Evolutionary conservation across 2,329 filamentous ascomycete genomes (phyloP).

Genomic region (Hansfordia pulvinata): DNA sequence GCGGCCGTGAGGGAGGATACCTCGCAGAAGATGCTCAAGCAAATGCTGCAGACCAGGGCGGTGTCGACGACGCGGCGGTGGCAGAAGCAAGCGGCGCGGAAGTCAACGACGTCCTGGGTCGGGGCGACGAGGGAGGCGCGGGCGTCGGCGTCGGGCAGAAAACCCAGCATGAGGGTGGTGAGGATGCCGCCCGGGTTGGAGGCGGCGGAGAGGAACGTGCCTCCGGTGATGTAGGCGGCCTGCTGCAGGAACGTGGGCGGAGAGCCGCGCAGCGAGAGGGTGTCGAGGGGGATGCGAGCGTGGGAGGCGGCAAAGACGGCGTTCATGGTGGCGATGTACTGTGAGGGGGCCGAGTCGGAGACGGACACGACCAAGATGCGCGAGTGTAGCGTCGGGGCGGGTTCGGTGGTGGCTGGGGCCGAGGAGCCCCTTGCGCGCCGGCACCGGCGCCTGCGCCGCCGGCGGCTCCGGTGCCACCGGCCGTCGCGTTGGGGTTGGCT

Average conservation of each 20-base stretch:
- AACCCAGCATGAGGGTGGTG: conserved; percentile 90
- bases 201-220: conserved; percentile 36
- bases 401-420: conserved; percentile 15
- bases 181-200: conserved; percentile 57
- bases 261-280: conserved; percentile 72
- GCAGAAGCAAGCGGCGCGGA: conserved; percentile 96
- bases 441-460: conserved; percentile 13
- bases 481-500: conserved; percentile 16
- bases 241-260: conserved; percentile 90
- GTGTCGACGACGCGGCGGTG: conserved; percentile 83
- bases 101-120: conserved; percentile 79
- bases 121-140: conserved; percentile 58
- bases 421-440: conserved; percentile 19
- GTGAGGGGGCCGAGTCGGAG: conserved; percentile 68
- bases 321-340: conserved; percentile 99
- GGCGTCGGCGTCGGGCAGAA: conserved; percentile 52
- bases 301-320: conserved; percentile 90
- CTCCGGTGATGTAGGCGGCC: conserved; percentile 52
- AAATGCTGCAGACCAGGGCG: conserved; percentile 93
- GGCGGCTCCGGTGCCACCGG: conserved; percentile 10
- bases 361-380: conserved; percentile 86
- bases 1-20: no score
- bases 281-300: conserved; percentile 79
- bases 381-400: conserved; percentile 45
- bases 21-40: conserved; percentile 83